Base-by-base conservation (phyloP, 257 asterid genomes). In the Primulina huaijiensis region DNA sequence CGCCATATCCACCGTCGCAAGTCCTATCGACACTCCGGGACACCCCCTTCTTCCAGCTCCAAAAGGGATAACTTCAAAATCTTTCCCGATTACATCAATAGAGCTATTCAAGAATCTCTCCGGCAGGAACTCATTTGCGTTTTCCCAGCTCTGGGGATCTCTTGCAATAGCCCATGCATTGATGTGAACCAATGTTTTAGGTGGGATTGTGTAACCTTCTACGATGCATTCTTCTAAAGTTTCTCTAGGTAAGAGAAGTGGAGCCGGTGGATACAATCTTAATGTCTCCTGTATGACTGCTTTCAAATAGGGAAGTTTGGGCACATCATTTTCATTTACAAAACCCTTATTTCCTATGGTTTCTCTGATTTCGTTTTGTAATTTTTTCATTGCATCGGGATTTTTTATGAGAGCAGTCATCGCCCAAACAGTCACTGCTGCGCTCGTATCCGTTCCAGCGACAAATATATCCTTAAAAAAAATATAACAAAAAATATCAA, bases 81-180 rank as follows among this genome's bases (percentile, higher is more conserved):
- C 64, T 2, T 40, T 31, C 1, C 72, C 75, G 29, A 7, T 8
- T 5, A 64, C 3, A 14, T 75, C 79, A 17, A 64, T 53, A 16
- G 58, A 2, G 20, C 17, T 27, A 9, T 38, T 25, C 59, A 75
- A 30, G 65, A 69, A 75, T 60, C 79, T 75, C 12, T 75, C 75
- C 0, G 79, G 79, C 16, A 4, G 9, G 61, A 75, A 75, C 16
- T 75, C 72, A 1, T 53, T 55, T 0, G 75, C 71, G 6, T 56
- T 57, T 57, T 75, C 20, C 79, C 79, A 75, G 10, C 21, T 8
- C 16, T 40, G n/a, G 0, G 79, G 68, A 65, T 75, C 79, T 40
- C 79, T 69, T 29, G 72, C 75, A 63, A 75, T 69, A 20, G 72
- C 79, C 72, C 79, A 69, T 1, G 65, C 66, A 65, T 75, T 75